phyloP scores from a whole-genome alignment of 2,329 filamentous ascomycete genomes.

The Emericellopsis cladophorae region DNA sequence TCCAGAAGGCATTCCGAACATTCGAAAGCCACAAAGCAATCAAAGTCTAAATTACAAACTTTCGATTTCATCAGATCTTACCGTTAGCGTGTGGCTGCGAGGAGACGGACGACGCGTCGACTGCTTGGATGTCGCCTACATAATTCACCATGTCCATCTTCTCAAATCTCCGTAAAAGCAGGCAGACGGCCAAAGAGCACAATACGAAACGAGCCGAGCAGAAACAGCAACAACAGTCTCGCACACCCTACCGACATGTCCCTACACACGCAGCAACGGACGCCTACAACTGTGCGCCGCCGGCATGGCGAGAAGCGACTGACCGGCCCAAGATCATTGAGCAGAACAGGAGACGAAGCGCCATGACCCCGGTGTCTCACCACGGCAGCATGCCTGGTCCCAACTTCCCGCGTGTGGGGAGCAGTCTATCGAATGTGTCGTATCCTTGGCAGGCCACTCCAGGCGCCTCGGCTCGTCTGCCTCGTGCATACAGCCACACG shows the following conservation, averaged over 20 bases:
- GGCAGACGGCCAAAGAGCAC: conserved; percentile 42
- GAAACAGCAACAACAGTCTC: conserved; percentile 23
- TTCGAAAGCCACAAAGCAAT: no score
- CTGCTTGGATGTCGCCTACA: no score
- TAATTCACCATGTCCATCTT: conserved; percentile 40
- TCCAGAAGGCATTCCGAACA: neutral
- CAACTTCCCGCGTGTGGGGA: conserved; percentile 27
- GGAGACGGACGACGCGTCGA: neutral
- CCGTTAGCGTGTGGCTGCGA: neutral
- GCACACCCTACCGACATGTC: conserved; percentile 41
- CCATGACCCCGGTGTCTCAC: conserved; percentile 27
- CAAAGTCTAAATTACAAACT: no score
- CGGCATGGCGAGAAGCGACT: conserved; percentile 29
- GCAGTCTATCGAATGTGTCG: conserved; percentile 31
- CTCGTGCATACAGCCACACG: conserved; percentile 29
- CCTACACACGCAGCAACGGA: conserved; percentile 50
- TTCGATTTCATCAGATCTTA: neutral
- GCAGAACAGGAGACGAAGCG: conserved; percentile 34
- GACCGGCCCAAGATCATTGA: conserved; percentile 35
- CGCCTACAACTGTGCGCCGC: conserved; percentile 40
- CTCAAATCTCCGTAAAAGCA: conserved; percentile 35
- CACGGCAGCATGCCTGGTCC: conserved; percentile 22
- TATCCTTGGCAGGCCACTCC: conserved; percentile 15
- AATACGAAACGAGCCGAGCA: conserved; percentile 34
- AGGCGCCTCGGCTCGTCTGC: neutral